Evolutionary conservation across 2,329 filamentous ascomycete genomes (phyloP).

Genomic region (Beauveria asiatica): DNA sequence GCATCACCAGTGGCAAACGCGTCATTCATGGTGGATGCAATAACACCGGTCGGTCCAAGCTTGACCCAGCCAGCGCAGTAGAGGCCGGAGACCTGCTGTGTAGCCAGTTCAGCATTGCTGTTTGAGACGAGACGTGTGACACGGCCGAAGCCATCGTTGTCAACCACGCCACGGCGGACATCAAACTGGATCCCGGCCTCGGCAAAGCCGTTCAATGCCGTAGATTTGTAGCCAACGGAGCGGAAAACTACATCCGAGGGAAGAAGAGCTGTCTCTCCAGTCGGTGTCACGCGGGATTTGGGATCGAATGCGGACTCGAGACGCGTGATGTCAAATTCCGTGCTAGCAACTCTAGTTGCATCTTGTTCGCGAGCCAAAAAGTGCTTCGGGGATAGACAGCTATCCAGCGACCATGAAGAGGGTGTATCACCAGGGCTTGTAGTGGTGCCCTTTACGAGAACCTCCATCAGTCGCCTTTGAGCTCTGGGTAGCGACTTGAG

Average conservation of each 20-base stretch:
- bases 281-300: constrained; percentile 37
- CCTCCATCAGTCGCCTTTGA: constrained; percentile 67
- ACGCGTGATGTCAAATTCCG: constrained; percentile 57
- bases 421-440: constrained; percentile 36
- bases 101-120: constrained; percentile 24
- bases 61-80: constrained; percentile 98
- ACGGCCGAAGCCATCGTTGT: constrained; percentile 73
- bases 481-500: constrained; percentile 65
- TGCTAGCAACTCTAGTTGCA: constrained; percentile 47
- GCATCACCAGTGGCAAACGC: constrained; percentile 84
- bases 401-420: constrained; percentile 78
- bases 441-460: constrained; percentile 67
- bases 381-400: constrained; percentile 67
- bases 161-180: constrained; percentile 61
- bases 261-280: constrained; percentile 43
- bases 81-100: constrained; percentile 52
- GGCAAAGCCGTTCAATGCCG: constrained; percentile 64
- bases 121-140: constrained; percentile 38
- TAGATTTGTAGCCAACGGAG: constrained; percentile 89
- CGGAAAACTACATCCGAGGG: constrained; percentile 71
- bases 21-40: constrained; percentile 92
- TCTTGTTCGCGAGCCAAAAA: constrained; percentile 48
- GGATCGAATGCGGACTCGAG: constrained; percentile 49
- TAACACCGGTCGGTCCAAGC: constrained; percentile 86
- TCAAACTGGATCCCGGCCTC: constrained; percentile 75